Conservation (phyloP, 73 alveolate species). For the Uronychia binucleata region DNA sequence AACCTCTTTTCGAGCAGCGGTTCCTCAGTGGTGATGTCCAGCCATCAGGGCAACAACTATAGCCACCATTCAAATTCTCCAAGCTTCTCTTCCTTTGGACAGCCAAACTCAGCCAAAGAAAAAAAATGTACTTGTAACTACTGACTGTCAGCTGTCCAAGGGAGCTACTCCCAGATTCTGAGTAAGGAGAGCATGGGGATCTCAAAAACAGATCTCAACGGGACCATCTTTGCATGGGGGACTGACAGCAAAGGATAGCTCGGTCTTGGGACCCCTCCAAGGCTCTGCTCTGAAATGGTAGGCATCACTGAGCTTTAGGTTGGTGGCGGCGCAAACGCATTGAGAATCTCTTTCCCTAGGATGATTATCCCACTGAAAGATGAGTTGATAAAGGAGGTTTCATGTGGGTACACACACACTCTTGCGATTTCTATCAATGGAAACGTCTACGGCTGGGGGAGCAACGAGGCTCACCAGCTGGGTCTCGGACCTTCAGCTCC, state of each 20-base stretch:
- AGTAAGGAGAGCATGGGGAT: slow-evolving; percentile 58
- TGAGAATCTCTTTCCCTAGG: slow-evolving; percentile 77
- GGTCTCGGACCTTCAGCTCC: slow-evolving; percentile 82
- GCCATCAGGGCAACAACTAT: slow-evolving; percentile 12
- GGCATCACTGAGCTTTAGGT: slow-evolving; percentile 10
- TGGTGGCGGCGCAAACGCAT: slow-evolving; percentile 23
- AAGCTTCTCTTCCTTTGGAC: slow-evolving; percentile 24
- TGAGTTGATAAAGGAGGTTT: slow-evolving; percentile 76
- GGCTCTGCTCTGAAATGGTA: slow-evolving; percentile 3
- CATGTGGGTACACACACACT: slow-evolving; percentile 92
- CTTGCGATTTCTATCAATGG: slow-evolving; percentile 80
- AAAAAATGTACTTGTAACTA: background rate
- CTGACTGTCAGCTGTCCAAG: background rate
- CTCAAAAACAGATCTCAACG: slow-evolving; percentile 50
- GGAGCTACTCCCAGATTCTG: slow-evolving; percentile 37
- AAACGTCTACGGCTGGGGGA: slow-evolving; percentile 88
- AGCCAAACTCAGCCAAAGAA: background rate
- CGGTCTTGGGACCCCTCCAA: slow-evolving; percentile 45
- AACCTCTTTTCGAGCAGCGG: slow-evolving; percentile 35
- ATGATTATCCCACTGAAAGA: slow-evolving; percentile 85
- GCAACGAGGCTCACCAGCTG: slow-evolving; percentile 77
- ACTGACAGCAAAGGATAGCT: slow-evolving; percentile 69
- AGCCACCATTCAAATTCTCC: slow-evolving; percentile 21
- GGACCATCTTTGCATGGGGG: slow-evolving; percentile 68
- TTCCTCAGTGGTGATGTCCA: slow-evolving; percentile 37